Percentiles rank a stretch among this genome's conserved stretches.
Evolutionary conservation across 2,329 filamentous ascomycete genomes (phyloP).

Genomic region (Ciborinia camelliae): DNA sequence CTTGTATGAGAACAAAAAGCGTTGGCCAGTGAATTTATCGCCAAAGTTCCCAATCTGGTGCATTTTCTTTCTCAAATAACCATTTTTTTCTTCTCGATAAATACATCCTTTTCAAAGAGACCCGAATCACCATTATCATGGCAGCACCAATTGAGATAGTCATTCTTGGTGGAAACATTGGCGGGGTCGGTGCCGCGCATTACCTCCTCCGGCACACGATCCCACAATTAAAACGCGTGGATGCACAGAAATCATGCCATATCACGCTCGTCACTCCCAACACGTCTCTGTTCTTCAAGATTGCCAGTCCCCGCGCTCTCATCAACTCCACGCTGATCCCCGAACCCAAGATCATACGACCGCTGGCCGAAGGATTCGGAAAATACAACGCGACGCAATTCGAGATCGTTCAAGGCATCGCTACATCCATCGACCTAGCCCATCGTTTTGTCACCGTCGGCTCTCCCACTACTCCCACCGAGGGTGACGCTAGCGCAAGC

Average conservation of each 20-base stretch:
- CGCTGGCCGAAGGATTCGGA: constrained; percentile 40
- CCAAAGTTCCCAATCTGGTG: too few relatives aligned
- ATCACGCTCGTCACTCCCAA: constrained; percentile 45
- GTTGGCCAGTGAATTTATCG: too few relatives aligned
- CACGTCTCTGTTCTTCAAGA: constrained; percentile 42
- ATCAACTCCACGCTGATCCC: constrained; percentile 45
- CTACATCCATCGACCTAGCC: constrained; percentile 38
- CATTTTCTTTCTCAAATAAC: too few relatives aligned
- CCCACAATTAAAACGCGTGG: constrained; percentile 40
- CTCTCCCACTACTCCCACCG: neutral
- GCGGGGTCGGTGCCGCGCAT: constrained; percentile 48
- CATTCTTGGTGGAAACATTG: constrained; percentile 51
- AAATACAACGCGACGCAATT: constrained; percentile 42
- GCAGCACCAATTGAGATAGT: constrained; percentile 38
- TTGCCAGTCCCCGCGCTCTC: constrained; percentile 46
- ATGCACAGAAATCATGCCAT: constrained; percentile 35
- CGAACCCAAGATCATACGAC: constrained; percentile 45
- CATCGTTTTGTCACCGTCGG: constrained; percentile 38
- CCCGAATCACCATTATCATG: too few relatives aligned
- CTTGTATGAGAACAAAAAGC: too few relatives aligned
- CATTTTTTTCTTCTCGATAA: too few relatives aligned
- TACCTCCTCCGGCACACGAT: constrained; percentile 49
- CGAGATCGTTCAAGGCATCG: constrained; percentile 44
- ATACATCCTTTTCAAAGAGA: too few relatives aligned
- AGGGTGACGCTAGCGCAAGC: constrained; percentile 10